A percentile compares a stretch with the other conserved stretches of the same genome.
Evolutionary conservation across 768 basidiomycete species (phyloP).

Genomic region (Lactarius sanguifluus): DNA sequence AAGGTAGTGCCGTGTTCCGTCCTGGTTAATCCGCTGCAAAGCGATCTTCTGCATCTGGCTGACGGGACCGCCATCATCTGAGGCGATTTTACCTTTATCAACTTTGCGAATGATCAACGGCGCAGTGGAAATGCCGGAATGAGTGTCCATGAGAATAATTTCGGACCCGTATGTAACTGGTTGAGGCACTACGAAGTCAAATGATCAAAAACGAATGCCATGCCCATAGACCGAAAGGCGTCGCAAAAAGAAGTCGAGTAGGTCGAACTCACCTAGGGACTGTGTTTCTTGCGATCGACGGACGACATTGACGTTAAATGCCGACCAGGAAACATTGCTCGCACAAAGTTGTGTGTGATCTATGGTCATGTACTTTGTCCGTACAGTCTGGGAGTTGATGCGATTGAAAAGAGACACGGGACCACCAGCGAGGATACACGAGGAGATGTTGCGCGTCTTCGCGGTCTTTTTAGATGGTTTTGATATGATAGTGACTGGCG

Average conservation of each 20-base stretch:
- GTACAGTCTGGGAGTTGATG: slow-evolving; percentile 94
- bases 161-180: slow-evolving; percentile 92
- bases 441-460: slow-evolving; percentile 89
- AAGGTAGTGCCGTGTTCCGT: slow-evolving; percentile 83
- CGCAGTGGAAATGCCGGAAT: slow-evolving; percentile 82
- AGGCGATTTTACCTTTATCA: slow-evolving; percentile 82
- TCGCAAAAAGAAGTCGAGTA: slow-evolving; percentile 36
- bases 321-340: slow-evolving; percentile 91
- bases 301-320: slow-evolving; percentile 90
- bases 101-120: slow-evolving; percentile 90
- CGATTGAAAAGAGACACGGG: slow-evolving; percentile 93
- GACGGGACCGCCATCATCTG: slow-evolving; percentile 89
- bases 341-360: slow-evolving; percentile 81
- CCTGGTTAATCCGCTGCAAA: slow-evolving; percentile 76
- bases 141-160: slow-evolving; percentile 79
- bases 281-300: slow-evolving; percentile 66
- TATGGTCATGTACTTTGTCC: slow-evolving; percentile 97
- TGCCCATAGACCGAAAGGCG: slow-evolving; percentile 16
- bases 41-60: slow-evolving; percentile 98
- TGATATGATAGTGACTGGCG: slow-evolving; percentile 91
- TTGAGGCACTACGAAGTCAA: slow-evolving; percentile 52
- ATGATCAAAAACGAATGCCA: not conserved
- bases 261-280: slow-evolving; percentile 63
- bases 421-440: slow-evolving; percentile 85
- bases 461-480: slow-evolving; percentile 97